Percentiles rank a stretch among this genome's conserved stretches.
Conservation (phyloP, 140 eudicot species). For the Ambrosia hybrid region DNA sequence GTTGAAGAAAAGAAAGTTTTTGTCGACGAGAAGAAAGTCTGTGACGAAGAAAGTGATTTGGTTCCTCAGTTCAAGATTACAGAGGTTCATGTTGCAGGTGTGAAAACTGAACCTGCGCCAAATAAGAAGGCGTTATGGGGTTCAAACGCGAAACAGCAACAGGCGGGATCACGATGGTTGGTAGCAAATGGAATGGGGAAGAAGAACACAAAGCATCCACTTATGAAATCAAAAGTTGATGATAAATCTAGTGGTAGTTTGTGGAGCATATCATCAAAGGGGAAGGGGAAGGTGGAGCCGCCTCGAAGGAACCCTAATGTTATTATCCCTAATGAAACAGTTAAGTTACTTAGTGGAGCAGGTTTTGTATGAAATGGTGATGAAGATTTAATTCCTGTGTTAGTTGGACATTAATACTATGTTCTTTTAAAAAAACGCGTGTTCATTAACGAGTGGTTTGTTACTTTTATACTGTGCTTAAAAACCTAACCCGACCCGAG, state of each 20-base stretch:
- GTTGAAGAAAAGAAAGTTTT: slow-evolving; percentile 44
- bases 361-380: slow-evolving; percentile 28
- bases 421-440: not conserved
- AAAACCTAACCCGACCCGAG: not conserved
- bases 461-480: not conserved
- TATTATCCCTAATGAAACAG: slow-evolving; percentile 56
- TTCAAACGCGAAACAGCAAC: slow-evolving; percentile 53
- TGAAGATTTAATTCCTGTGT: not conserved
- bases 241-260: slow-evolving; percentile 47
- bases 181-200: slow-evolving; percentile 95
- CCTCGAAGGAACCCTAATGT: slow-evolving; percentile 69
- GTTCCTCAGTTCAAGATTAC: slow-evolving; percentile 59
- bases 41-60: slow-evolving; percentile 43
- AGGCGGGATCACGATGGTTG: slow-evolving; percentile 94
- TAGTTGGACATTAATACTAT: not conserved
- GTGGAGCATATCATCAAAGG: slow-evolving; percentile 85
- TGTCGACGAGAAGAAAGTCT: slow-evolving; percentile 33
- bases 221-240: slow-evolving; percentile 55
- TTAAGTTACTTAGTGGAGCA: slow-evolving; percentile 50
- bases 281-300: slow-evolving; percentile 49
- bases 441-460: not conserved
- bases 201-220: slow-evolving; percentile 72
- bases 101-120: slow-evolving; percentile 51
- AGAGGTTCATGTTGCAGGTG: slow-evolving; percentile 88
- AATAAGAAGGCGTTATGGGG: slow-evolving; percentile 88